phyloP scores from a whole-genome alignment of 192 early-diverging fungal species.

The Linnemannia schmuckeri region DNA sequence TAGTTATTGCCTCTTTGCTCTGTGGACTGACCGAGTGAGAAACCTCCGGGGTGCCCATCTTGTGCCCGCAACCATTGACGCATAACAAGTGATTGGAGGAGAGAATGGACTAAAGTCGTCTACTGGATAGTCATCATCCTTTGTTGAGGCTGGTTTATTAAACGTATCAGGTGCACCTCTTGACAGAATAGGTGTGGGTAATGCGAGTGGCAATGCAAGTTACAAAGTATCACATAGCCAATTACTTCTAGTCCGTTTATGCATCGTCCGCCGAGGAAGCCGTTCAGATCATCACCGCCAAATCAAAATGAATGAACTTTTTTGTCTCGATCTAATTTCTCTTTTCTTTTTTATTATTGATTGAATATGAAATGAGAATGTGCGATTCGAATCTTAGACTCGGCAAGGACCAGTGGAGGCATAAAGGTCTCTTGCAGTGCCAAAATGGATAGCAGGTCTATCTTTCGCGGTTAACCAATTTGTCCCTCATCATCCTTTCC shows the following conservation, averaged over 20 bases:
- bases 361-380: neutral
- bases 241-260: neutral
- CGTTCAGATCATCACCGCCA: neutral
- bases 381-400: slow-evolving; percentile 2
- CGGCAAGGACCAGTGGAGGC: neutral
- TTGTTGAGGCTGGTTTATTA: neutral
- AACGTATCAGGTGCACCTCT: too few relatives aligned
- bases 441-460: neutral
- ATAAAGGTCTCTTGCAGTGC: neutral
- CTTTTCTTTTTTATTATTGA: neutral
- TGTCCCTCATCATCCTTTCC: slow-evolving; percentile 24
- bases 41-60: neutral
- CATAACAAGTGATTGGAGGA: neutral
- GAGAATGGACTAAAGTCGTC: neutral
- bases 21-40: neutral
- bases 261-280: too few relatives aligned
- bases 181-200: too few relatives aligned
- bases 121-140: neutral
- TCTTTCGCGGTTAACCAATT: slow-evolving; percentile 53
- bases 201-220: neutral
- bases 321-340: neutral
- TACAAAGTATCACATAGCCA: neutral
- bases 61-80: neutral
- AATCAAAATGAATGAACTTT: neutral
- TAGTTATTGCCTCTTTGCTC: neutral